Percentiles rank a stretch among this genome's conserved stretches.
Evolutionary conservation across 2,329 filamentous ascomycete species (phyloP).

Genomic region (Chrysosporium keratinophilum): DNA sequence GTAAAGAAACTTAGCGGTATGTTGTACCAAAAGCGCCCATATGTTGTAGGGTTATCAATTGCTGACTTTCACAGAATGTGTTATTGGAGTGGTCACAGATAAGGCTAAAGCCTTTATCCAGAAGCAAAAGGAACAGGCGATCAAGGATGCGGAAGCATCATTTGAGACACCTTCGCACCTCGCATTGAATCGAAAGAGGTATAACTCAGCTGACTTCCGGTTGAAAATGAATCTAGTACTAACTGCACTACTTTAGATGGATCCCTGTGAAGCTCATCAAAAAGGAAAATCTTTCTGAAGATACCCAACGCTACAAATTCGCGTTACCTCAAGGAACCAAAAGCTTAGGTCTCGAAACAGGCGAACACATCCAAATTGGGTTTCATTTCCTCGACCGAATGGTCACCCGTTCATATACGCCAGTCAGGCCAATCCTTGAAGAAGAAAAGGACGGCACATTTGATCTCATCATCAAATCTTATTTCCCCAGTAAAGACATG

Average conservation of each 20-base stretch:
- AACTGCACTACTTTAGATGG: conserved; percentile 28
- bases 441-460: conserved; percentile 37
- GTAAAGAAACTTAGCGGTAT: conserved; percentile 40
- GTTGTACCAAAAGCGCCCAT: not conserved
- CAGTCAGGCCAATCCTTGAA: conserved; percentile 34
- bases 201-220: not conserved
- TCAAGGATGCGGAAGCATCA: conserved; percentile 29
- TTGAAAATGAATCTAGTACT: not conserved
- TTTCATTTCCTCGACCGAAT: conserved; percentile 45
- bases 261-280: conserved; percentile 35
- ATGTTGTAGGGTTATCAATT: not conserved
- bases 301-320: conserved; percentile 42
- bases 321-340: conserved; percentile 31
- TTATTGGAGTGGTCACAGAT: conserved; percentile 41
- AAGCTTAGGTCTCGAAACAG: conserved; percentile 41
- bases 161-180: conserved; percentile 24
- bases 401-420: conserved; percentile 44
- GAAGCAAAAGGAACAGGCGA: conserved; percentile 33
- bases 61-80: conserved; percentile 34
- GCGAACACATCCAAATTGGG: conserved; percentile 45
- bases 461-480: conserved; percentile 43
- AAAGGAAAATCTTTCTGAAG: conserved; percentile 33
- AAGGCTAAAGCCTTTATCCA: conserved; percentile 42
- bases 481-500: conserved; percentile 39
- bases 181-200: conserved; percentile 30